These are phyloP conservation scores for Syzygium aqueum DNA, from an alignment of 345 rosid species.

Conservation along the genomic window DNA sequence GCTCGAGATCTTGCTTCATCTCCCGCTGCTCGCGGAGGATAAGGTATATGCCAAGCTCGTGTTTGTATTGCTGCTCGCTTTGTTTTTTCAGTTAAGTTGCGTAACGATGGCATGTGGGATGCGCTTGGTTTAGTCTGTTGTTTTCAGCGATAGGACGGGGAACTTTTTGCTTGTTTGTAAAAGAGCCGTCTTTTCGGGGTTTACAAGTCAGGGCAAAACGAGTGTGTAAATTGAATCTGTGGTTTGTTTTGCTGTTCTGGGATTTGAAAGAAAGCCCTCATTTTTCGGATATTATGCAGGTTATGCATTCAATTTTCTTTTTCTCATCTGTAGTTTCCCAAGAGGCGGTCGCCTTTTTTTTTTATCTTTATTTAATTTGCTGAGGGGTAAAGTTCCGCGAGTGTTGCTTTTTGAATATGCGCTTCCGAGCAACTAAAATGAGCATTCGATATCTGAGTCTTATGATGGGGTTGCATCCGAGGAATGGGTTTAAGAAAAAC, in stretches of 20 bases:
- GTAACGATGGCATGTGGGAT: not conserved
- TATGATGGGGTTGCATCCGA: not conserved
- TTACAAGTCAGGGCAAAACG: not conserved
- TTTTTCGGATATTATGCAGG: not conserved
- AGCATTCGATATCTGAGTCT: not conserved
- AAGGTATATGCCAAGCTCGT: constrained; percentile 43
- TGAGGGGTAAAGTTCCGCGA: not conserved
- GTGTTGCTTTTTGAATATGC: not conserved
- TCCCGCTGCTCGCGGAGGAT: constrained; percentile 91
- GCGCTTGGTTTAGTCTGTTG: not conserved
- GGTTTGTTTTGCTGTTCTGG: not conserved
- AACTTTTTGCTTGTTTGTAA: not conserved
- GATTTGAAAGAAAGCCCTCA: not conserved
- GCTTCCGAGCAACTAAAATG: not conserved
- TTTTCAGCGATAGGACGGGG: not conserved
- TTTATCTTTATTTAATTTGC: not conserved
- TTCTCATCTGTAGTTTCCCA: not conserved
- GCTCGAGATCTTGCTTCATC: constrained; percentile 91
- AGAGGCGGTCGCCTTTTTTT: not conserved
- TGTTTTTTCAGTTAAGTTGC: constrained; percentile 34
- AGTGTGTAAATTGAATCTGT: not conserved
- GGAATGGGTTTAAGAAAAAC: not conserved
- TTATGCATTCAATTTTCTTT: not conserved
- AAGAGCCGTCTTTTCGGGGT: not conserved
- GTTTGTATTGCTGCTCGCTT: constrained; percentile 45